Conservation (phyloP, 2,329 filamentous ascomycete genomes). For the Harringtonia aguacate region DNA sequence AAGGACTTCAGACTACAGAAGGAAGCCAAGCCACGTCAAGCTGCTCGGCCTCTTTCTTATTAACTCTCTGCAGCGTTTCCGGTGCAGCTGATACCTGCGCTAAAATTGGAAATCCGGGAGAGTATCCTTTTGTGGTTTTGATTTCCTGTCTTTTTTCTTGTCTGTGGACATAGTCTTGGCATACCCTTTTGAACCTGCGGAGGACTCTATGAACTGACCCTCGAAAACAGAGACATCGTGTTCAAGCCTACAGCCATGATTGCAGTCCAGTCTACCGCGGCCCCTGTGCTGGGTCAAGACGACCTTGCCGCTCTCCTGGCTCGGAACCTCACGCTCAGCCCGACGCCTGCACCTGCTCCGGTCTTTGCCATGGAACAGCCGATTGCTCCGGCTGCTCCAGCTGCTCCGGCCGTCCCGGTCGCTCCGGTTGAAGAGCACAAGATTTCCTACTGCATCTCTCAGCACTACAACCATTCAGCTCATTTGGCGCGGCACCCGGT, state of each 20-base stretch:
- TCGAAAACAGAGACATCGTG: too few relatives aligned
- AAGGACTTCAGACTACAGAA: slow-evolving; percentile 1
- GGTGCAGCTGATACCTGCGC: too few relatives aligned
- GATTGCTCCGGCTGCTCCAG: too few relatives aligned
- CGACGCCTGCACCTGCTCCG: neutral
- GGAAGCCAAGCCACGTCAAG: too few relatives aligned
- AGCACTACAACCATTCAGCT: slow-evolving; percentile 75
- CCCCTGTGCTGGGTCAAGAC: slow-evolving; percentile 56
- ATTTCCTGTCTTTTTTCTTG: too few relatives aligned
- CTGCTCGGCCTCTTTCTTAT: too few relatives aligned
- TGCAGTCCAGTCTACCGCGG: slow-evolving; percentile 7
- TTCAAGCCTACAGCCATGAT: slow-evolving; percentile 5
- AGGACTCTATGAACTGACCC: too few relatives aligned
- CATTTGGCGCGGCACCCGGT: slow-evolving; percentile 44
- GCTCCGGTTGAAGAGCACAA: slow-evolving; percentile 17
- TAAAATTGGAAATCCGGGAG: neutral
- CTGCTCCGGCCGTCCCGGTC: too few relatives aligned
- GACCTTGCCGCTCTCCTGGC: slow-evolving; percentile 75
- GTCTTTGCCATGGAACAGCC: neutral
- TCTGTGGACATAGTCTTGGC: neutral
- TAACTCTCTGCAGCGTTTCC: too few relatives aligned
- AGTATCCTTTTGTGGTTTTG: too few relatives aligned
- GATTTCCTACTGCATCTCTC: slow-evolving; percentile 64
- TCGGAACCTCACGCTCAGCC: slow-evolving; percentile 55
- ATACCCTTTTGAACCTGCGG: too few relatives aligned